Evolutionary conservation across 2,329 filamentous ascomycete genomes (phyloP), one percentile per base, ranked within the genome.

Genomic region (Penicillium verrucosum): DNA sequence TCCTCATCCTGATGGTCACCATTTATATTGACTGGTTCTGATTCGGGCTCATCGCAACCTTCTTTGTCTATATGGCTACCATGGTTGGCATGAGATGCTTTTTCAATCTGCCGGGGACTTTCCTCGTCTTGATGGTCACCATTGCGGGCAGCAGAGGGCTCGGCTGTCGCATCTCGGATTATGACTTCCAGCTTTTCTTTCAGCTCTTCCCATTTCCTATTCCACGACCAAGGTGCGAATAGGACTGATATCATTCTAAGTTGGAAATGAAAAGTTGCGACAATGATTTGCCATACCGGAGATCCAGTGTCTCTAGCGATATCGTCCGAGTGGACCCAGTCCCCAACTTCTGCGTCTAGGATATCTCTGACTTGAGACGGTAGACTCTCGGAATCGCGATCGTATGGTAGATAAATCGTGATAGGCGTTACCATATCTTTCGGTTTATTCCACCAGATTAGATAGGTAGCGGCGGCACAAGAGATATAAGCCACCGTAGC

Each of bases 361-460:
- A 51, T 27, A 34, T 55, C 45, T 25, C 34, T 54, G 21, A 56
- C 27, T 23, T 45, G 10, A 7, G n/a, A 7, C 10, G 42, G 45
- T 43, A 60, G 58, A 32, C 53, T 30, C 11, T 49, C 52, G 41
- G 49, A 29, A 32, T 58, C 34, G 4, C 49, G 41, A 23, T 49
- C 30, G 9, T 55, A 58, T 14, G 36, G 46, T 1, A 63, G 29
- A 34, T 44, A 38, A 34, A 63, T 45, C n/a, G 49, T 44, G 38
- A 63, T 63, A 9, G 59, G 52, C 2, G 61, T 58, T 27, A 11
- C 38, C 46, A 63, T 63, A 37, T 63, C 61, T 36, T 56, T 63
- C 5, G 58, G 60, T 29, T 62, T 63, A 14, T 59, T 46, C 61
- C 59, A 62, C 60, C 51, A 60, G 10, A 51, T 23, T 25, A n/a